Percentiles rank a stretch among this genome's conserved stretches.
Conservation (phyloP, 2,329 filamentous ascomycete genomes). For the Penicillium sp. region DNA sequence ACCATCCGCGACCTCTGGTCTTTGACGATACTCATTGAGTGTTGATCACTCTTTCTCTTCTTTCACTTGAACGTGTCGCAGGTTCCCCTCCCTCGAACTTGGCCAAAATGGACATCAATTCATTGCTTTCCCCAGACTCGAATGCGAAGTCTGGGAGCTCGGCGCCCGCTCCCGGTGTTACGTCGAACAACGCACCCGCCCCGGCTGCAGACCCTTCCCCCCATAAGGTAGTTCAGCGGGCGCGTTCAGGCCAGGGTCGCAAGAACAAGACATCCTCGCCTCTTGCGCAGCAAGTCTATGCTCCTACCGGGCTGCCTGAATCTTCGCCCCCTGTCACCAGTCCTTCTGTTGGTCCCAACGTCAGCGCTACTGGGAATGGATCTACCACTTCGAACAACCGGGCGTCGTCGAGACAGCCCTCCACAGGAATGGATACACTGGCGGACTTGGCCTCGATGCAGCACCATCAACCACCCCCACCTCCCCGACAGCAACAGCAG, state of each 20-base stretch:
- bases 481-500: not conserved
- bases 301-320: slow-evolving; percentile 42
- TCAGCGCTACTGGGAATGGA: slow-evolving; percentile 33
- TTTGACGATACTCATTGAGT: slow-evolving; percentile 4
- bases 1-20: slow-evolving; percentile 25
- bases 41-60: slow-evolving; percentile 7
- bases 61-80: slow-evolving; percentile 6
- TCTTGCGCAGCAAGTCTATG: slow-evolving; percentile 48
- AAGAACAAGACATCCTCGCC: slow-evolving; percentile 47
- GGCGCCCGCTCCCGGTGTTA: slow-evolving; percentile 33
- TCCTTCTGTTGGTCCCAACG: slow-evolving; percentile 34
- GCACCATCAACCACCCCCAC: slow-evolving; percentile 35
- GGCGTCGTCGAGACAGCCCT: slow-evolving; percentile 44
- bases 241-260: slow-evolving; percentile 38
- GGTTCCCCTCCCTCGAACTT: slow-evolving; percentile 7
- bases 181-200: slow-evolving; percentile 34
- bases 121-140: slow-evolving; percentile 50
- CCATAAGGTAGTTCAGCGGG: slow-evolving; percentile 43
- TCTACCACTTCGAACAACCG: slow-evolving; percentile 42
- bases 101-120: slow-evolving; percentile 51
- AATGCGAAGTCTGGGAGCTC: slow-evolving; percentile 44
- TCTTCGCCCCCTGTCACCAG: slow-evolving; percentile 44
- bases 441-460: slow-evolving; percentile 54
- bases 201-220: slow-evolving; percentile 36
- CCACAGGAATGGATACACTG: slow-evolving; percentile 55